Evolutionary conservation across 23 red algal genomes (phyloP), one percentile per base, ranked within the genome.

Genomic region (Gracilaria caudata): DNA sequence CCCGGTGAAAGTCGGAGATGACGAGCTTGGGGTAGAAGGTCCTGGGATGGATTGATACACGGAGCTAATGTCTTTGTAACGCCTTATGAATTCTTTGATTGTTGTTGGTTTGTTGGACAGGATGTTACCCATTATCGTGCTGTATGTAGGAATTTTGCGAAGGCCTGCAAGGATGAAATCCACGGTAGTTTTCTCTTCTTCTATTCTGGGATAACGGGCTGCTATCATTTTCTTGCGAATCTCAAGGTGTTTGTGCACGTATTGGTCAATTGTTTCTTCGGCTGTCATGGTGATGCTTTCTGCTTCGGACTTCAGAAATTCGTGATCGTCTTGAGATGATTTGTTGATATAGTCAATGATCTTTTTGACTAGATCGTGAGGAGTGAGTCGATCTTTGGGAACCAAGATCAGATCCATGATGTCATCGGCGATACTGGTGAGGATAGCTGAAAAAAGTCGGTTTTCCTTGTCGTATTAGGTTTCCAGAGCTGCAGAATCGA

Each of bases 201-300:
- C n/a, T 43, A 74, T 74, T 23, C 20, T 74, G 68, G 65, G 68
- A 23, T 74, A 74, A 24, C 68, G 21, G 5, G 68, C 68, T 43
- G 68, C 68, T 43, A 49, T 4, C 68, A 35, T 74, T 23, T 74
- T 74, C 44, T 74, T 7, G 8, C 68, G 39, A 19, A 74, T 74
- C 4, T 23, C 26, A n/a, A 7, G 20, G 33, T 74, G 68, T 23
- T 23, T 7, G n/a, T 74, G 8, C 19, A 74, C 9, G 20, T 74
- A 74, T 25, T 74, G 32, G 38, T 9, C 10, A 24, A 74, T 23
- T 25, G 21, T 39, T 9, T 20, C 41, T 4, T 38, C 30, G 1
- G 39, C 28, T 30, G 21, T 35, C 8, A 74, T 12, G 7, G 9
- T 4, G 33, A 74, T 74, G 33, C 44, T 74, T 39, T 74, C 68